Evolutionary conservation across 306 rosid genomes (phyloP), one percentile per base, ranked within the genome.

Genomic region (Cicer yamashitae): DNA sequence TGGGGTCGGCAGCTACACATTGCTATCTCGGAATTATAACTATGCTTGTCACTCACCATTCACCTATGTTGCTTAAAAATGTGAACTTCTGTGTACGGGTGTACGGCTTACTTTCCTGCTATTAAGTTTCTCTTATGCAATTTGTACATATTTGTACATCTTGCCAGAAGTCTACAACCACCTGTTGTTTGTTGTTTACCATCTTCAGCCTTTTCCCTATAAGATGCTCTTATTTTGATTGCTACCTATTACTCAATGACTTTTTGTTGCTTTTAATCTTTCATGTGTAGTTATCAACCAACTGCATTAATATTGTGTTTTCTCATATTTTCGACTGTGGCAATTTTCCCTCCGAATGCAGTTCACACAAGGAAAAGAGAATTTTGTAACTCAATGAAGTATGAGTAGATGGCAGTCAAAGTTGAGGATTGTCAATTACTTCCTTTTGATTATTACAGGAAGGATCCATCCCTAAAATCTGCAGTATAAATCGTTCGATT

Each of bases 351-450:
- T 50, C 54, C 58, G 60, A 73, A 38, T 71, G 66, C 37, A 73
- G 73, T 52, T 51, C 78, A 9, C 57, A 8, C 73, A 37, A 69
- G 67, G 67, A 47, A 40, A 63, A 67, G 59, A 48, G 79, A 71
- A 59, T 64, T 52, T 78, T 45, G 70, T 52, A 82, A 59, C 76
- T 65, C 30, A 44, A 52, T 79, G 77, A 75, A 79, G 84, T 77
- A 54, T 72, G 80, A 75, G 63, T 71, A 75, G 74, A 79, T 85
- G 86, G 82, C 66, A 60, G 68, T 79, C 62, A 71, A 75, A 25
- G 51, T 71, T 60, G 80, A 75, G 71, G 79, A 46, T 65, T 75
- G 45, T 75, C 69, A 69, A 4, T 84, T 74, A 56, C 78, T 46
- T 77, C 67, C 67, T 47, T 68, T 81, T 12, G 53, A 17, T 73